Evolutionary conservation across 306 rosid species (phyloP), one percentile per base, ranked within the genome.

Genomic region (Rosa rugosa): DNA sequence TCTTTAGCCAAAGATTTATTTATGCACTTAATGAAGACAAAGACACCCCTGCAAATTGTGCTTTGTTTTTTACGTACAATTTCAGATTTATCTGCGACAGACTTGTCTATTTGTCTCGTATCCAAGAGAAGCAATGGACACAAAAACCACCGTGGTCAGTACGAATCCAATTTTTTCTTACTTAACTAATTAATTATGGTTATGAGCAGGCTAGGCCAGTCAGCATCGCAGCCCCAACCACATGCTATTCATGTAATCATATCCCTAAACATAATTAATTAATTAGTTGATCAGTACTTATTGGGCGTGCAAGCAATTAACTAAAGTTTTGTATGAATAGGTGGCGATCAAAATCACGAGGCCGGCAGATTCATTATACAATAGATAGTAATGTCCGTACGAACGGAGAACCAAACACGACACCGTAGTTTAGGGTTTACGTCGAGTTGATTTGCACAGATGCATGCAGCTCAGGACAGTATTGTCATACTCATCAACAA

Each of bases 391-490:
- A 38, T 60, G 66, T 60, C 36, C 36, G 40, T 25, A 60, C 66
- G 66, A 60, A 60, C 42, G 41, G n/a, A 63, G 69, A 31, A n/a
- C 63, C 63, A 22, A 63, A 13, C 10, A 63, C 42, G 38, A 63
- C 69, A 31, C 69, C 69, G 69, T 31, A 31, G 69, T 63, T 12
- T 63, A 31, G 69, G 69, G 69, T 63, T 31, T 63, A 31, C 41
- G 41, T 31, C 17, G 42, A 27, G 69, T 31, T 14, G 42, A 63
- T 63, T 2, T 2, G 68, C 38, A 56, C 10, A n/a, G 65, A 59
- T 10, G 5, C 38, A 59, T 10, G 5, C 38, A 60, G 64, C 34
- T 22, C 6, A 23, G 8, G 62, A 20, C 5, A 25, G 6, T 60
- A 60, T 1, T 60, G 38, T 60, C 66, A 11, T 59, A 22, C 36